Evolutionary conservation across 139 green algal species (phyloP).

Genomic region (Chlamydomonas schloesseri): DNA sequence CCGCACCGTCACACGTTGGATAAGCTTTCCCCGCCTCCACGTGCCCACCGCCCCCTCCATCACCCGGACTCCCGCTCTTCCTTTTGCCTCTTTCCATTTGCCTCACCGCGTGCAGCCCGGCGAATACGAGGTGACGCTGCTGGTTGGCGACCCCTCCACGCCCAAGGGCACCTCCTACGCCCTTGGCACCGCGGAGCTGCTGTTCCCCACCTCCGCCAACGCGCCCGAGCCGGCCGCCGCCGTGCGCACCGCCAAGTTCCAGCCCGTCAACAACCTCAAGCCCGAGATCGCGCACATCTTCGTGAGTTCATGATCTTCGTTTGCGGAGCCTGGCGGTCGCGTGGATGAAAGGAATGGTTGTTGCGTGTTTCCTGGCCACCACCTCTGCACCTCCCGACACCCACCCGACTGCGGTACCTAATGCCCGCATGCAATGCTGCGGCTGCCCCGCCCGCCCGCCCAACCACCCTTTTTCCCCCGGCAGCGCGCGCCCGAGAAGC

Average conservation of each 20-base stretch:
- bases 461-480: no score
- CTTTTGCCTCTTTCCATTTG: no score
- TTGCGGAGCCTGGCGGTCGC: no score
- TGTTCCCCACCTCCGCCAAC: slow-evolving; percentile 14
- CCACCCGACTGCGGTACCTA: no score
- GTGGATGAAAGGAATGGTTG: no score
- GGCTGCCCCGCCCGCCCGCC: no score
- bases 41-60: background rate
- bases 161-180: slow-evolving; percentile 27
- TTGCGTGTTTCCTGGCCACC: no score
- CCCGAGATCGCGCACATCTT: slow-evolving; percentile 65
- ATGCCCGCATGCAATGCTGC: no score
- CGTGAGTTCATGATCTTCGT: no score
- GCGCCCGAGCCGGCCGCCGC: slow-evolving; percentile 19
- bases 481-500: slow-evolving; percentile 60
- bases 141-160: slow-evolving; percentile 55
- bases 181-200: slow-evolving; percentile 52
- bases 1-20: no score
- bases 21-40: background rate
- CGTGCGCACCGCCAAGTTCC: slow-evolving; percentile 41
- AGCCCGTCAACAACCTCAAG: slow-evolving; percentile 56
- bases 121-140: slow-evolving; percentile 48
- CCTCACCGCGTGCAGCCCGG: no score
- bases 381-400: no score
- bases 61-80: background rate